phyloP scores from a whole-genome alignment of 441 rosid species.

The Viola pubescens region DNA sequence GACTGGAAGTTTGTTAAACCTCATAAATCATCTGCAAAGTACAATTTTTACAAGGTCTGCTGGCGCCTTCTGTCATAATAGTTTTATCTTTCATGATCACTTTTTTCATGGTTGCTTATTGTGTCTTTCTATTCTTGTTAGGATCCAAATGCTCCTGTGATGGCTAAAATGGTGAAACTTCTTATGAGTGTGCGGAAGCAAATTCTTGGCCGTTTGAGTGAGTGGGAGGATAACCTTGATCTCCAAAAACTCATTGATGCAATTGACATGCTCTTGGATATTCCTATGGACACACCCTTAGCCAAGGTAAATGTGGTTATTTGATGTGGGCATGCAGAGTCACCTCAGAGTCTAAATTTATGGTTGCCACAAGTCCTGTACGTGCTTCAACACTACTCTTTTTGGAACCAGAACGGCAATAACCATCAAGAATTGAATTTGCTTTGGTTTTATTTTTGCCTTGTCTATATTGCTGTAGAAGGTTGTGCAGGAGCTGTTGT shows the following conservation, averaged over 20 bases:
- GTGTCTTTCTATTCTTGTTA: conserved; percentile 24
- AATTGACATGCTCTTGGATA: conserved; percentile 59
- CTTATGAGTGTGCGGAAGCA: conserved; percentile 43
- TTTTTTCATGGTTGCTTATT: conserved; percentile 4
- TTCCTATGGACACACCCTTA: conserved; percentile 72
- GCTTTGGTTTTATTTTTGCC: too few relatives aligned
- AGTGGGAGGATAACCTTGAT: conserved; percentile 83
- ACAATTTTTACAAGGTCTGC: conserved; percentile 89
- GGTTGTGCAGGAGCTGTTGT: too few relatives aligned
- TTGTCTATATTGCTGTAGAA: too few relatives aligned
- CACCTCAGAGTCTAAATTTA: too few relatives aligned
- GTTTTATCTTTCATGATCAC: conserved; percentile 9
- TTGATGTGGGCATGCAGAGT: too few relatives aligned
- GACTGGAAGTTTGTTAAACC: conserved; percentile 34
- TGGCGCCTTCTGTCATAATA: background rate
- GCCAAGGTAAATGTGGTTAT: conserved; percentile 52
- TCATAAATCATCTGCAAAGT: conserved; percentile 34
- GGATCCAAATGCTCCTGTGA: conserved; percentile 69
- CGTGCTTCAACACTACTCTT: too few relatives aligned
- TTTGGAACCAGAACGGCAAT: too few relatives aligned
- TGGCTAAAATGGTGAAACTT: conserved; percentile 70
- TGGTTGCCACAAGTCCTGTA: too few relatives aligned
- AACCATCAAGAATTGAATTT: too few relatives aligned
- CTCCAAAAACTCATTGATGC: conserved; percentile 69
- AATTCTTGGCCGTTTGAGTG: conserved; percentile 39